These are phyloP conservation scores for Fusarium algeriense DNA, from an alignment of 2,329 filamentous ascomycete species.

Conservation along the genomic window DNA sequence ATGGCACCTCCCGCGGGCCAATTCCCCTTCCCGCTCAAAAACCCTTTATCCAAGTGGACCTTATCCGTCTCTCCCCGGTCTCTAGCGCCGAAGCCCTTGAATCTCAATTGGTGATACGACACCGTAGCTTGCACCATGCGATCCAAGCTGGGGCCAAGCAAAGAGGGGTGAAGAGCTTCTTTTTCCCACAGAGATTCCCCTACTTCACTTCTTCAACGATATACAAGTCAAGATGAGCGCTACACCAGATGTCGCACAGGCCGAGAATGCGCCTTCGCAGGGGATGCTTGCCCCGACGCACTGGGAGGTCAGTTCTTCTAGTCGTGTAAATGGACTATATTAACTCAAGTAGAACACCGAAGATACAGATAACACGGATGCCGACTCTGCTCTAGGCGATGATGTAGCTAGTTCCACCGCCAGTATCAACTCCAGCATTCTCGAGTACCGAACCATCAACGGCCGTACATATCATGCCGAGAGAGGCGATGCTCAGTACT, in stretches of 20 bases:
- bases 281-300: slow-evolving; percentile 36
- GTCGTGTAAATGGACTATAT: background rate
- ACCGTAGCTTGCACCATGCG: background rate
- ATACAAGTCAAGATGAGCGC: slow-evolving; percentile 5
- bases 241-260: background rate
- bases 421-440: slow-evolving; percentile 37
- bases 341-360: slow-evolving; percentile 12
- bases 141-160: slow-evolving; percentile 16
- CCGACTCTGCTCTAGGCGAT: slow-evolving; percentile 30
- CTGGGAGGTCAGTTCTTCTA: slow-evolving; percentile 25
- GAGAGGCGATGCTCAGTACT: slow-evolving; percentile 37
- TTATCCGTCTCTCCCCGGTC: slow-evolving; percentile 6
- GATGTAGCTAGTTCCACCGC: slow-evolving; percentile 28
- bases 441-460: slow-evolving; percentile 39
- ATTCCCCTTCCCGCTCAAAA: background rate
- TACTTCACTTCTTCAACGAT: accelerated
- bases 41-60: background rate
- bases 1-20: background rate
- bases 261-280: background rate
- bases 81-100: slow-evolving; percentile 8
- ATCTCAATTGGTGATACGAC: background rate
- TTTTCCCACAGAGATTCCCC: background rate
- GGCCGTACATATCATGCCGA: slow-evolving; percentile 40
- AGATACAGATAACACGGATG: slow-evolving; percentile 2
- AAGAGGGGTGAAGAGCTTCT: background rate